Base-by-base conservation (phyloP, 2,329 filamentous ascomycete species). In the Fusarium mundagurra region DNA sequence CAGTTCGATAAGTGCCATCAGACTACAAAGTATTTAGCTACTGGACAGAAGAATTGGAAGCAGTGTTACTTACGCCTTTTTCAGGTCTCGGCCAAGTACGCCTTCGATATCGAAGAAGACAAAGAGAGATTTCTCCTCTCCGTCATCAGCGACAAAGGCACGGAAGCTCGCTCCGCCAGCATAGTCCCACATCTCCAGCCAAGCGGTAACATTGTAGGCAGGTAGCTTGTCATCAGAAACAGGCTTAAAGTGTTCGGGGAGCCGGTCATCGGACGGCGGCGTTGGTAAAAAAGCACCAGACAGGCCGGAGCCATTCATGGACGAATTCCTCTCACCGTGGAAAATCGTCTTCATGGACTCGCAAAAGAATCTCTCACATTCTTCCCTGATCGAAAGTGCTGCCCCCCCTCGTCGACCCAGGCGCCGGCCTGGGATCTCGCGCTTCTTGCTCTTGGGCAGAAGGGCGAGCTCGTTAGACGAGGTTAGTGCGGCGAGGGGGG, bases 321-420 rank as follows among this genome's bases (percentile, higher is more conserved):
- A 89, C 88, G 87, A 84, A 86, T 91, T 92, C 93, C 92, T 92
- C 94, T 97, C 95, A 97, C 94, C 95, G 89, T 93, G 93, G 91
- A 98, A 98, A 88, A 94, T 93, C 88, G 92, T 88, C 87, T 91
- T 93, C 92, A 98, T 94, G 90, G 92, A 92, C 92, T 96, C 94
- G 88, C 95, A 98, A 91, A 98, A 97, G 92, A 98, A 96, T 90
- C 95, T 98, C 95, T 98, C 95, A 98, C 95, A 97, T 94, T 98
- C 95, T 95, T 93, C 95, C 94, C 93, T 95, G 90, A 98, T 97
- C 88, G 92, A 92, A 86, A 94, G 91, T 93, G 94, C 92, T 92
- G 95, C 95, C 94, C 95, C 95, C 93, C 93, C 93, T 92, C 89
- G 89, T 82, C 89, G 87, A 83, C 85, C 84, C 82, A 83, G 82